These are phyloP conservation scores for Tirmania nivea DNA, from an alignment of 495 filamentous ascomycete genomes.

Conservation along the genomic window DNA sequence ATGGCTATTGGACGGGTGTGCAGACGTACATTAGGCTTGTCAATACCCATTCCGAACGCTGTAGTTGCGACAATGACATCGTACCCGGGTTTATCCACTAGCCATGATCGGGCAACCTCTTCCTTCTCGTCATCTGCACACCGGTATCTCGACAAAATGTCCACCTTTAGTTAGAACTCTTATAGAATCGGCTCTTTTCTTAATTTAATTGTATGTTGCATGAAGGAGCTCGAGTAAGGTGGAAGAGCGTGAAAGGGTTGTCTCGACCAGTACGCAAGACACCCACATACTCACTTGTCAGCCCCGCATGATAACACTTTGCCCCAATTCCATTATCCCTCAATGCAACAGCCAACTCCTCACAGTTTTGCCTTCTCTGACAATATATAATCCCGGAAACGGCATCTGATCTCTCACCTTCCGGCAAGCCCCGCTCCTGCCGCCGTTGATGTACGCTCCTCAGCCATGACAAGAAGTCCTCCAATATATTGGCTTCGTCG, in stretches of 20 bases:
- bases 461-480: constrained; percentile 53
- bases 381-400: constrained; percentile 85
- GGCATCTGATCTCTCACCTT: constrained; percentile 31
- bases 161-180: too few relatives aligned
- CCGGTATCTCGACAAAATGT: too few relatives aligned
- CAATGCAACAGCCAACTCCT: constrained; percentile 44
- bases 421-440: constrained; percentile 9
- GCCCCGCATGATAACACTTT: constrained; percentile 47
- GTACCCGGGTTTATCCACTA: constrained; percentile 48
- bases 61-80: constrained; percentile 88
- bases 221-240: too few relatives aligned
- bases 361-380: constrained; percentile 52
- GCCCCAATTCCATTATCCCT: constrained; percentile 41
- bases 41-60: constrained; percentile 94
- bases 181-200: too few relatives aligned
- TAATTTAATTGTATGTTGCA: too few relatives aligned
- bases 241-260: too few relatives aligned
- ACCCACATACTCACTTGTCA: constrained; percentile 21
- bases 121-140: constrained; percentile 32
- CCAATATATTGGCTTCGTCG: constrained; percentile 48
- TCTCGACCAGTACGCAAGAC: too few relatives aligned
- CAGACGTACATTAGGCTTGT: constrained; percentile 44
- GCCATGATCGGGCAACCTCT: constrained; percentile 47
- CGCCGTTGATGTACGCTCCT: constrained; percentile 45
- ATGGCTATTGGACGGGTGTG: too few relatives aligned